Conservation (phyloP, 208 protist genomes). For the Trypanosoma theileri region DNA sequence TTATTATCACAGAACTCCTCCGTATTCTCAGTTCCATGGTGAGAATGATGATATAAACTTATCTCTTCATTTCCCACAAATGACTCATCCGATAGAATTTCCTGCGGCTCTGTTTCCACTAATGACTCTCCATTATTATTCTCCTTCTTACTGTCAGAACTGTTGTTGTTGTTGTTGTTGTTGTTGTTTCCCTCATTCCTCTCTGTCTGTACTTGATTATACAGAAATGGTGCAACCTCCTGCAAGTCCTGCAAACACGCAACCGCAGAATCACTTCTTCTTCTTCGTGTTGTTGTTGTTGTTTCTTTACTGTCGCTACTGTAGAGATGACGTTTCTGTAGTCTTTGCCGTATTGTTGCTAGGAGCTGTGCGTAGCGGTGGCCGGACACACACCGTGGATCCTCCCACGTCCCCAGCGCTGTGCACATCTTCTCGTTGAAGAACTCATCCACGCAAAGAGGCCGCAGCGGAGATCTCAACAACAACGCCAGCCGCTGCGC, state of each 20-base stretch:
- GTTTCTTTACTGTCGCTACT: not conserved
- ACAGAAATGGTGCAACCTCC: slow-evolving; percentile 5
- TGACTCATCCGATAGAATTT: not conserved
- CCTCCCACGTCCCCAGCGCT: slow-evolving; percentile 54
- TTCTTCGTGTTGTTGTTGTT: too few species aligned
- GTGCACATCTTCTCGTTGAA: slow-evolving; percentile 34
- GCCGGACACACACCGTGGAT: slow-evolving; percentile 47
- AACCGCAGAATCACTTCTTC: not conserved
- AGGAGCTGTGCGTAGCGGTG: slow-evolving; percentile 15
- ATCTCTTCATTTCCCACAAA: not conserved
- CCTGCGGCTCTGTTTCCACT: not conserved
- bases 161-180: not conserved
- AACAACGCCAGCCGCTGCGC: slow-evolving; percentile 37
- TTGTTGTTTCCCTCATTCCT: not conserved
- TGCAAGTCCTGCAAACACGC: slow-evolving; percentile 25
- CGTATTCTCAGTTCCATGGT: too few species aligned
- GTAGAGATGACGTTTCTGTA: not conserved
- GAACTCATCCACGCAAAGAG: slow-evolving; percentile 56
- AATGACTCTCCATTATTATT: not conserved
- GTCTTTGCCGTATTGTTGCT: slow-evolving; percentile 1
- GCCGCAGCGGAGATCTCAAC: slow-evolving; percentile 45
- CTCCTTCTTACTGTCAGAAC: not conserved
- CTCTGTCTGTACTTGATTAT: not conserved
- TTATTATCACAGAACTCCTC: slow-evolving; percentile 1
- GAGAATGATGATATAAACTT: too few species aligned